Evolutionary conservation across 352 stramenopile species (phyloP), one percentile per base, ranked within the genome.

Genomic region (Albugo candida): DNA sequence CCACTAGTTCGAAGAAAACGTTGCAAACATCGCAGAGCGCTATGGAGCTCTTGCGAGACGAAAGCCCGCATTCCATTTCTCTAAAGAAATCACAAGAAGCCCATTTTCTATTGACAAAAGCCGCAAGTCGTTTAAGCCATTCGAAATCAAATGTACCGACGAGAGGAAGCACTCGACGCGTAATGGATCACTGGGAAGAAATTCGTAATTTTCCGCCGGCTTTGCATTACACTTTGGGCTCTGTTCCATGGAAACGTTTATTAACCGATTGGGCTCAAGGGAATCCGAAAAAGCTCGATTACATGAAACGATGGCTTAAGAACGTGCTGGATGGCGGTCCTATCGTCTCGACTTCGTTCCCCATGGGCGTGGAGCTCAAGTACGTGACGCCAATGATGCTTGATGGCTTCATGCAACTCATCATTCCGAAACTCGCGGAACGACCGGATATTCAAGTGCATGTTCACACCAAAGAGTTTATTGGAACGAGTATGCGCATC

Each of bases 371-470:
- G 13, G 78, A 92, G 53, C 70, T 92, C 52, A 92, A 92, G 59
- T 87, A 83, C 44, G 78, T 92, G 41, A 92, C 78, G 17, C 78
- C 78, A 6, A 92, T 92, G 78, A 92, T 92, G 78, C 57, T 92
- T 41, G 78, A 92, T 49, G 78, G 78, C 14, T 92, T 92, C 56
- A 92, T 92, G 68, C 78, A 92, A 56, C 57, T 92, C 13, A 70
- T 92, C 41, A 92, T 92, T 43, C 78, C 75, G 4, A 92, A 92
- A 50, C 64, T 92, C 12, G 73, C 78, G 2, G 78, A 92, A 55
- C 67, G 78, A 12, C 65, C 67, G 18, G 75, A 92, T 46, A 71
- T 92, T 41, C 75, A 88, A 48, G 78, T 92, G 5, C 78, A 92
- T 43, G 78, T 92, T 19, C 78, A 92, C 55, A 92, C 78, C 21